Base-by-base conservation (phyloP, 2,329 filamentous ascomycete genomes). In the Trichoderma breve region DNA sequence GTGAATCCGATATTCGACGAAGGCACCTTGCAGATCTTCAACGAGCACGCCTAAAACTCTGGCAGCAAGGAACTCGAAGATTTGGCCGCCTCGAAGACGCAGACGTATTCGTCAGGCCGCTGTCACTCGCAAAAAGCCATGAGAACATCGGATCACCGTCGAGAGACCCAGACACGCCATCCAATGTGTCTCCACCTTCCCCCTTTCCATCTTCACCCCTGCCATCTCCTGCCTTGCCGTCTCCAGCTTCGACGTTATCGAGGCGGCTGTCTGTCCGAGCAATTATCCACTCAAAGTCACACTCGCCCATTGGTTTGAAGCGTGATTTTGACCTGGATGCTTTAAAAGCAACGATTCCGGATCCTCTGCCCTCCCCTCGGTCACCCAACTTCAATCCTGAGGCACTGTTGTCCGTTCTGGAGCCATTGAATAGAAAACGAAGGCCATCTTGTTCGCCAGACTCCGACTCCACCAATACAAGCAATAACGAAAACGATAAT, bases 321-420 rank as follows among this genome's bases (percentile, higher is more conserved):
- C 83, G 86, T 34, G 83, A 82, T 21, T 87, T 90, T 72, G 82
- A 88, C 72, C 78, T 88, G 15, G 80, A 84, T 30, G 80, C 84
- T 73, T 78, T 89, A 11, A 81, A 84, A 60, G 80, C 83, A 9
- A 85, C 84, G 1, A 79, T 87, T n/a, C 83, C 83, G 2, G 79
- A 82, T 3, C 78, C 79, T 9, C 72, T 76, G 8, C 74, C 75
- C 3, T 55, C 73, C 11, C 75, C 75, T 21, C 70, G 68, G n/a
- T 67, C 74, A 1, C 73, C 72, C 12, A 72, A 72, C 62, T 76
- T 75, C 61, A 70, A 75, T 63, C 73, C 70, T n/a, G 53, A 62
- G 11, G 55, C 73, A 7, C 36, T 76, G 12, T 68, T 76, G n/a
- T 73, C 73, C 2, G 71, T 68, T 3, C 28, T 74, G 32, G n/a